Evolutionary conservation across 2,329 filamentous ascomycete species (phyloP).

Genomic region (Dactylellina leptospora): DNA sequence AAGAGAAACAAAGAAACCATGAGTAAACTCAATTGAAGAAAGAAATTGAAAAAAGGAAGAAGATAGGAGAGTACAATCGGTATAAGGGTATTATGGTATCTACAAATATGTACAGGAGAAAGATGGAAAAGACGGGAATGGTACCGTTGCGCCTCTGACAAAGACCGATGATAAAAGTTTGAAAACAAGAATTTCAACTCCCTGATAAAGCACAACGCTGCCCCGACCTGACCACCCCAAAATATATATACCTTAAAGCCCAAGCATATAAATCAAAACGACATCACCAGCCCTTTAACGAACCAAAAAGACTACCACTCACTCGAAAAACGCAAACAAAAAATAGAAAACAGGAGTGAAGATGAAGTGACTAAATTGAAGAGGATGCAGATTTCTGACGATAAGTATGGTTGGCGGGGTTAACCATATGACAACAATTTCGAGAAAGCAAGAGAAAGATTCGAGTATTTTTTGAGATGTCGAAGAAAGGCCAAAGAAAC

Average conservation of each 20-base stretch:
- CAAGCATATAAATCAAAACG: not conserved
- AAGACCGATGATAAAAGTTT: slow-evolving; percentile 41
- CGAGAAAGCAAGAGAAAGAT: slow-evolving; percentile 1
- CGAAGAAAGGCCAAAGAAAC: slow-evolving; percentile 43
- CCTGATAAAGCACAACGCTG: slow-evolving; percentile 49
- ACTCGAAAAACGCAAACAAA: slow-evolving; percentile 24
- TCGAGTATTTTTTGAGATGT: too few species aligned
- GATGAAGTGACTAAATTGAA: not conserved
- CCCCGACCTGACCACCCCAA: slow-evolving; percentile 35
- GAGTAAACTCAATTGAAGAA: slow-evolving; percentile 15
- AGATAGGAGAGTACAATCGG: slow-evolving; percentile 53
- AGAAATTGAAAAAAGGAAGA: slow-evolving; percentile 26
- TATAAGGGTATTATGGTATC: slow-evolving; percentile 49
- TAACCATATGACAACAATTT: not conserved
- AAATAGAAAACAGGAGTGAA: not conserved
- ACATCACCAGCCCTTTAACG: not conserved
- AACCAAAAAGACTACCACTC: too few species aligned
- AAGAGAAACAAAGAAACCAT: slow-evolving; percentile 2
- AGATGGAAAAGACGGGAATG: slow-evolving; percentile 48
- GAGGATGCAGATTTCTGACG: slow-evolving; percentile 30
- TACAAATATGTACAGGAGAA: slow-evolving; percentile 51
- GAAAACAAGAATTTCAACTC: slow-evolving; percentile 48
- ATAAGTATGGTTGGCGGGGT: slow-evolving; percentile 7
- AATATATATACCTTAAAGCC: too few species aligned
- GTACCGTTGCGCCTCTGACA: slow-evolving; percentile 51